These are phyloP conservation scores for Russula virescens DNA, from an alignment of 768 basidiomycete species.

Conservation along the genomic window DNA sequence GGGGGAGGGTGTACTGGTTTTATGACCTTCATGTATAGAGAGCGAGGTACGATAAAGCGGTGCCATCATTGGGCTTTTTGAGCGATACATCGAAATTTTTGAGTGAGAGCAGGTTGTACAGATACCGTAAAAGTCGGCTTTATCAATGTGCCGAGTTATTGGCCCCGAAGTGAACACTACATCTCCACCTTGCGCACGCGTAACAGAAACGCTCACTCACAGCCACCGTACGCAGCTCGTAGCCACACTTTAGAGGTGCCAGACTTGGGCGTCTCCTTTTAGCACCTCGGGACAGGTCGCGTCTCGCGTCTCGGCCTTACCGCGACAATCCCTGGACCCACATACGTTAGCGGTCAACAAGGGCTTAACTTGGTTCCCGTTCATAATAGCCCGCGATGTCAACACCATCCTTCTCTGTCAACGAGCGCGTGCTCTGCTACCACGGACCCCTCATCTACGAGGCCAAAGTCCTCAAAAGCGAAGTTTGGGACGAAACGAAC, in stretches of 20 bases:
- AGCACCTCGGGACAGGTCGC: neutral
- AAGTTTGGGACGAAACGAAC: constrained; percentile 58
- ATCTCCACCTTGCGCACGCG: neutral
- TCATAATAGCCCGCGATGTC: constrained; percentile 17
- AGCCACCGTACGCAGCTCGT: neutral
- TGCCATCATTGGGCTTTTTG: neutral
- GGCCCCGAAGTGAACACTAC: neutral
- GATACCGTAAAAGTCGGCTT: neutral
- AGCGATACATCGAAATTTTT: neutral
- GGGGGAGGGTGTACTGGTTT: constrained; percentile 18
- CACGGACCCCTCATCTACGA: constrained; percentile 96
- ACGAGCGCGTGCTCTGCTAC: constrained; percentile 84
- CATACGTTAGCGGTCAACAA: neutral
- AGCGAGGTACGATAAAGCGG: neutral
- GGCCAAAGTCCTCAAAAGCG: constrained; percentile 77
- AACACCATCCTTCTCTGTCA: constrained; percentile 6
- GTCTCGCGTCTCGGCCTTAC: neutral
- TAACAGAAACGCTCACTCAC: neutral
- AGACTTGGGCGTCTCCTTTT: neutral
- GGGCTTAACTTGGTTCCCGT: neutral
- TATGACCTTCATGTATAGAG: neutral
- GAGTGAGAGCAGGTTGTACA: neutral
- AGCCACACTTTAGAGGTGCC: neutral
- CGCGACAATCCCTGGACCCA: neutral
- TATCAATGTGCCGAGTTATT: neutral